These are phyloP conservation scores for Glycine tomentella DNA, from an alignment of 306 rosid genomes.

Conservation along the genomic window DNA sequence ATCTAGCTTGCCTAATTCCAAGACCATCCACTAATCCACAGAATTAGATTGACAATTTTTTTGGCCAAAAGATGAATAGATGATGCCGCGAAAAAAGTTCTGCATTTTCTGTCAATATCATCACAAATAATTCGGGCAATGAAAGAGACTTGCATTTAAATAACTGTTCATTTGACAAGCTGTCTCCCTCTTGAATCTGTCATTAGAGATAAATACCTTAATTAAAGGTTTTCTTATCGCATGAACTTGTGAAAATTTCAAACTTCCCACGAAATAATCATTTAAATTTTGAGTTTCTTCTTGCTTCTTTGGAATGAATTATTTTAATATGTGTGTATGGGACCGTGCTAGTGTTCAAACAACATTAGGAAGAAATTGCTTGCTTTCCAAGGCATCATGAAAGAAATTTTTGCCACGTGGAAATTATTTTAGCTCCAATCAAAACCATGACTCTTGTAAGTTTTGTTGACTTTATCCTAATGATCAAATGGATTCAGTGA, in stretches of 20 bases:
- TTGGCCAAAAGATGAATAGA: neutral
- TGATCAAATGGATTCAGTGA: slow-evolving; percentile 16
- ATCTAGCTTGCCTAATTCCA: neutral
- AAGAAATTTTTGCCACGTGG: slow-evolving; percentile 18
- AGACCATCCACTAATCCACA: neutral
- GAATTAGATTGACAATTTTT: neutral
- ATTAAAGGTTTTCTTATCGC: neutral
- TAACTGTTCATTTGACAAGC: neutral
- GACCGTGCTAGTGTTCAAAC: neutral
- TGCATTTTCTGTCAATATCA: neutral
- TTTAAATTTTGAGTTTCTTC: no score
- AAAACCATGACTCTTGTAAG: neutral
- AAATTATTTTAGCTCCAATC: no score
- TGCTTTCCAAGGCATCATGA: neutral
- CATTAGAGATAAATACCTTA: neutral
- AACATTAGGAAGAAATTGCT: neutral
- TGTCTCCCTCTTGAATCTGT: neutral
- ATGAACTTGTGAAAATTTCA: neutral
- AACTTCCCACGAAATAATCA: neutral
- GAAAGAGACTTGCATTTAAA: neutral
- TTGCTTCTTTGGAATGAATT: neutral
- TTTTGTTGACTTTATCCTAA: neutral
- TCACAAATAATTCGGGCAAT: neutral
- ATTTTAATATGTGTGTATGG: neutral
- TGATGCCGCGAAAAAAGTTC: no score